Evolutionary conservation across 2,329 filamentous ascomycete species (phyloP).

Genomic region (Pseudogymnoascus sp.): DNA sequence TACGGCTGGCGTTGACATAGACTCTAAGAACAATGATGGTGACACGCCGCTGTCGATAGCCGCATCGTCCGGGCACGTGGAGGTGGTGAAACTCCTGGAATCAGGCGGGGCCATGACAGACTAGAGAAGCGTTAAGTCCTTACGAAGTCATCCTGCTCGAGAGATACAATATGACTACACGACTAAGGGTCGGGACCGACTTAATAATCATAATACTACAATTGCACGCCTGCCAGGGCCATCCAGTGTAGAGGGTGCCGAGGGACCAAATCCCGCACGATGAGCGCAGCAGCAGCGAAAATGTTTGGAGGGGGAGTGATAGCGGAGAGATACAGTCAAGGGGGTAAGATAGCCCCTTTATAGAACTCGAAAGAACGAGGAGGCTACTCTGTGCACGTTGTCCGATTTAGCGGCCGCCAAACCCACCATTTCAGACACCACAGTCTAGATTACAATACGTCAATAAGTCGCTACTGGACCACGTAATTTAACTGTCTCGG

Average conservation of each 20-base stretch:
- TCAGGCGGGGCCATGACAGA: background rate
- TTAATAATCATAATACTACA: background rate
- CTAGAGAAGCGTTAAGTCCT: background rate
- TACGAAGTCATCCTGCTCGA: background rate
- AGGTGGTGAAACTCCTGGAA: background rate
- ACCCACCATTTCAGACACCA: background rate
- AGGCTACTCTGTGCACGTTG: background rate
- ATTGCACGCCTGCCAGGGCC: background rate
- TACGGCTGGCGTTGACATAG: background rate
- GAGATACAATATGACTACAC: background rate
- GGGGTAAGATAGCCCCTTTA: background rate
- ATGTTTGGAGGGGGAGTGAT: background rate
- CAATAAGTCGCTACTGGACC: background rate
- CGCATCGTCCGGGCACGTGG: too few species aligned
- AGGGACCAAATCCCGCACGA: background rate
- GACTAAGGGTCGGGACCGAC: background rate
- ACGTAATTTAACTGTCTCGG: background rate
- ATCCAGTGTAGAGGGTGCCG: background rate
- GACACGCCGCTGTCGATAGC: slow-evolving; percentile 5
- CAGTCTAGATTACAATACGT: background rate
- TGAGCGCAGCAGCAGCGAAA: background rate
- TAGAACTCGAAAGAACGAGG: background rate
- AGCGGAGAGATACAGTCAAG: background rate
- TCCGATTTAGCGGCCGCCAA: background rate
- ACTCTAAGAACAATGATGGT: background rate